Percentiles rank a stretch among this genome's conserved stretches.
phyloP scores from a whole-genome alignment of 768 basidiomycete genomes.

The Tricholoma sp. region DNA sequence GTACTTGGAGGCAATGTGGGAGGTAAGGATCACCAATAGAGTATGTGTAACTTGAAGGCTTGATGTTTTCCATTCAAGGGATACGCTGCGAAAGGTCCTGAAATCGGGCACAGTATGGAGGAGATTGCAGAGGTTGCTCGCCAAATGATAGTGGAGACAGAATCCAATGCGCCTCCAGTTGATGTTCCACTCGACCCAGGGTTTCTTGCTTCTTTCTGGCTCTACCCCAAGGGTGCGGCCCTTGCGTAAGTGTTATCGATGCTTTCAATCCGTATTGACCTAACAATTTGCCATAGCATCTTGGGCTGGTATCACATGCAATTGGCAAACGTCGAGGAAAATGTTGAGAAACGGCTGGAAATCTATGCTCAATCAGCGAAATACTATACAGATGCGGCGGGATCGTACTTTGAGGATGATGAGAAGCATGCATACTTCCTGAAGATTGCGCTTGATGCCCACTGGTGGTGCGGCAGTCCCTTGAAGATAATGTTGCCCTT shows the following conservation, averaged over 20 bases:
- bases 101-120: conserved; percentile 17
- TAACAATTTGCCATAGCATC: conserved; percentile 11
- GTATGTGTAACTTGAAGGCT: too few species aligned
- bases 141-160: conserved; percentile 26
- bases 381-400: conserved; percentile 28
- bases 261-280: neutral
- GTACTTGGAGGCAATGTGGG: conserved; percentile 27
- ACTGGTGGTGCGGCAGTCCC: conserved; percentile 20
- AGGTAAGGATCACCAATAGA: conserved; percentile 17
- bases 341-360: conserved; percentile 3
- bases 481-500: conserved; percentile 21
- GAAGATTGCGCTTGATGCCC: conserved; percentile 27
- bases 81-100: conserved; percentile 6
- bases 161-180: conserved; percentile 16
- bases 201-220: conserved; percentile 31
- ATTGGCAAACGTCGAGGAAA: conserved; percentile 13
- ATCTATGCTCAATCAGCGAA: conserved; percentile 19
- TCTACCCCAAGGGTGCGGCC: conserved; percentile 31
- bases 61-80: conserved; percentile 2
- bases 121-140: conserved; percentile 26
- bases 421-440: conserved; percentile 28
- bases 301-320: conserved; percentile 27
- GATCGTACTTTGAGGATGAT: conserved; percentile 31
- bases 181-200: conserved; percentile 11
- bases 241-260: conserved; percentile 24